These are phyloP conservation scores for Phytophthora cryptogea DNA, from an alignment of 352 stramenopile species.

Conservation along the genomic window DNA sequence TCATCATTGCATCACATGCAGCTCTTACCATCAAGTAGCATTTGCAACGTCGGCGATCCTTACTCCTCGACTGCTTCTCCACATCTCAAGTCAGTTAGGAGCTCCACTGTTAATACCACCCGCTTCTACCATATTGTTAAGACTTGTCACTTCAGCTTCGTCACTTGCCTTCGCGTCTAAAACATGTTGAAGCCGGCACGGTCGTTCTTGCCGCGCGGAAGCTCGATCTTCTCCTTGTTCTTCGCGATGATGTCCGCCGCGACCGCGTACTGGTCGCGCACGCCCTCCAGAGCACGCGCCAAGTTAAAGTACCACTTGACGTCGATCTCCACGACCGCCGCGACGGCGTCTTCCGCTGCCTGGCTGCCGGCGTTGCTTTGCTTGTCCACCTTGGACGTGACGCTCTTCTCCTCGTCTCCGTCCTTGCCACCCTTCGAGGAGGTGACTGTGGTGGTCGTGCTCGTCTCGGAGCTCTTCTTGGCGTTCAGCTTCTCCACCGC, in stretches of 20 bases:
- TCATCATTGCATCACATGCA: conserved; percentile 7
- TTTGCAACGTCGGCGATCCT: conserved; percentile 15
- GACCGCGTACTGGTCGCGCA: conserved; percentile 81
- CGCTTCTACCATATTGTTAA: background rate
- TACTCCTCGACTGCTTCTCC: conserved; percentile 4
- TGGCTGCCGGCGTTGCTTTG: conserved; percentile 37
- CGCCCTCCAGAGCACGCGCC: conserved; percentile 60
- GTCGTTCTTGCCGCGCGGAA: conserved; percentile 68
- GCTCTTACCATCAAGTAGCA: conserved; percentile 16
- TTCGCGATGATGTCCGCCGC: conserved; percentile 72
- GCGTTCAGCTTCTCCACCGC: conserved; percentile 76
- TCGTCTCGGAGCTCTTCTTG: conserved; percentile 65
- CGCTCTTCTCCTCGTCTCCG: conserved; percentile 72
- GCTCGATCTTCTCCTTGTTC: conserved; percentile 84
- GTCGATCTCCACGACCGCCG: conserved; percentile 73
- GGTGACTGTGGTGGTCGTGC: conserved; percentile 60
- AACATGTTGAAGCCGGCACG: conserved; percentile 84
- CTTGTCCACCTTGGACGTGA: conserved; percentile 65
- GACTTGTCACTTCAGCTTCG: background rate
- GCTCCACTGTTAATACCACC: too few relatives aligned
- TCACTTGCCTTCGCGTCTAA: conserved; percentile 39
- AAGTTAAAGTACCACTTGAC: conserved; percentile 89
- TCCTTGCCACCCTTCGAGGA: conserved; percentile 67
- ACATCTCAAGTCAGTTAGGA: background rate
- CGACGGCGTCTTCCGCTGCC: conserved; percentile 59